Evolutionary conservation across 768 basidiomycete genomes (phyloP).

Genomic region (Artomyces pyxidatus): DNA sequence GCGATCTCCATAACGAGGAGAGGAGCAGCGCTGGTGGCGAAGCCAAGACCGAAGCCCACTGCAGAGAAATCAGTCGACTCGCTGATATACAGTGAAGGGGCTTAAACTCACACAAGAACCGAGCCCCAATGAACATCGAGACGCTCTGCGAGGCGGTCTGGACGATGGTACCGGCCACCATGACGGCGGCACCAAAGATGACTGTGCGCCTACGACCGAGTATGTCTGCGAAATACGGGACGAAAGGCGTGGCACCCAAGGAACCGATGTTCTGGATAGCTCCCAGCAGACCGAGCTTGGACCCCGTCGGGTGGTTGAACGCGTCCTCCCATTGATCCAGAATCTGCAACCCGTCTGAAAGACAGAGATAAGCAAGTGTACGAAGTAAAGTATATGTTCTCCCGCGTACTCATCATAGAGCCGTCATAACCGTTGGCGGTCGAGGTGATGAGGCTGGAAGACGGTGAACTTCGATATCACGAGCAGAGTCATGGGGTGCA

Average conservation of each 20-base stretch:
- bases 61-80: neutral
- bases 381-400: constrained; percentile 7
- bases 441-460: constrained; percentile 23
- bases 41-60: constrained; percentile 25
- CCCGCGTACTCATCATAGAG: neutral
- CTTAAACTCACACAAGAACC: constrained; percentile 14
- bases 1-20: constrained; percentile 32
- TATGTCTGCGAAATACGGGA: constrained; percentile 25
- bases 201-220: constrained; percentile 24
- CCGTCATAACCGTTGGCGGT: constrained; percentile 28
- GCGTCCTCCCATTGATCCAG: constrained; percentile 21
- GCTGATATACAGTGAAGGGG: too few species aligned
- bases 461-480: neutral
- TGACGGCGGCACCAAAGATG: constrained; percentile 25
- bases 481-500: neutral
- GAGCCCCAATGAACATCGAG: constrained; percentile 28
- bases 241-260: constrained; percentile 20
- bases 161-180: constrained; percentile 25
- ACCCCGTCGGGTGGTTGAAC: constrained; percentile 23
- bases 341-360: constrained; percentile 22
- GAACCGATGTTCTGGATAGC: constrained; percentile 28
- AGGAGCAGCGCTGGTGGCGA: constrained; percentile 27
- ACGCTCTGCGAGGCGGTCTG: constrained; percentile 25
- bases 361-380: neutral
- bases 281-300: constrained; percentile 24